Base-by-base conservation (phyloP, 495 filamentous ascomycete species). In the Zalerion maritima region DNA sequence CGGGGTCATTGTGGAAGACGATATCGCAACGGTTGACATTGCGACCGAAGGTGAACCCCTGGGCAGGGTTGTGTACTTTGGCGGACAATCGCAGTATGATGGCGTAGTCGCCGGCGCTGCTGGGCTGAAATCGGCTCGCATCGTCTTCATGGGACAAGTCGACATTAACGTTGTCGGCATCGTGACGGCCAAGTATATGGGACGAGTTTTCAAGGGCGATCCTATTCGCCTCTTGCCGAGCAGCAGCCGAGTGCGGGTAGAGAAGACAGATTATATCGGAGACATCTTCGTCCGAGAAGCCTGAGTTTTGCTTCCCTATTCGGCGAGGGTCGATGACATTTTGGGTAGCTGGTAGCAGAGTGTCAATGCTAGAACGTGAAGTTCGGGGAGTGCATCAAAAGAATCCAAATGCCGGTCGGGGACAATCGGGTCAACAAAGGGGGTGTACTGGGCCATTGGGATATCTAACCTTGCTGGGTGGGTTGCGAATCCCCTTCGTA, bases 261-360 rank as follows among this genome's bases (percentile, higher is more conserved):
- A 97, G 67, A 26, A 94, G 76, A 53, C 82, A 91, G 28, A 94
- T 69, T 36, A 94, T 81, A 41, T 94, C 87, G 17, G 80, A 62
- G 17, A 85, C 64, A 42, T 94, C 86, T 35, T 82, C 58, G 23
- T 83, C 79, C 27, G 65, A 75, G 8, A 89, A 67, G 15, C 78
- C 80, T 13, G 84, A 87, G 38, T 72, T 75, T 42, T 78, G 73
- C 37, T 74, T 58, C 10, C 82, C 83, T 31, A 75, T 49, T 12
- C 83, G 72, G 25, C 83, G 70, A 22, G 83, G 81, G 49, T 92
- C 87, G 32, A 79, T 54, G 32, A 76, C 71, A 41, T 69, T 75
- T 45, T 96, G 85, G 1, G 89, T 94, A 24, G 75, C 70, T 65
- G 64, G 7, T 32, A 35, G 31, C 14, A 16, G 24, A 11, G 14